Base-by-base conservation (phyloP, 1,139 yeast species). In the Scheffersomyces lignicola region DNA sequence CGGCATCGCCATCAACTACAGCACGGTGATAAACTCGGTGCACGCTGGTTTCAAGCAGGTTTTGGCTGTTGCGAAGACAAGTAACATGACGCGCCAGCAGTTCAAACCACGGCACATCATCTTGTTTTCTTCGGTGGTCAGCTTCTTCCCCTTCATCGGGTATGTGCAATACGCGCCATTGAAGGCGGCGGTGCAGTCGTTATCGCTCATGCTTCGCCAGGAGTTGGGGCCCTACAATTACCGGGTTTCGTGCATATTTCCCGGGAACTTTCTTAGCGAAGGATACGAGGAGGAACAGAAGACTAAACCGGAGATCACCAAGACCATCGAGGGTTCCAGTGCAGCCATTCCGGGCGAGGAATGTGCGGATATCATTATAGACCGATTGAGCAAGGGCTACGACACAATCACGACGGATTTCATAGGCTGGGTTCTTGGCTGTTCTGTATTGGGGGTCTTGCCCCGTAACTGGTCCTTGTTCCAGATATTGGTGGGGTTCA, bases 201-300 rank as follows among this genome's bases (percentile, higher is more conserved):
- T 94, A 23, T 82, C 90, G 0, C 83, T 83, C 33, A 69, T 84
- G 5, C 61, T 92, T 36, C 77, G 96, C 40, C 97, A 90, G 48
- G 99, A 94, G 55, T 70, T 87, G 39, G 56, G 71, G 1, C 82
- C 83, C 2, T 83, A 78, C 49, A 76, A 82, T 42, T 79, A 81
- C 45, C 62, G 81, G 33, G 76, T 84, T 0, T 65, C 78, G 3
- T 64, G 73, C 48, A 79, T 88, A 0, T 82, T 81, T 50, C 96
- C 97, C 0, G 98, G 98, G 0, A 89, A 88, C 54, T 89, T 92
- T 60, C 75, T 69, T 33, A 83, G 95, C 45, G 97, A 90, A 58
- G 99, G 98, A 0, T 94, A 60, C 51, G 77, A 65, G 5, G 79
- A 80, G 40, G 99, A 94, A 58, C 85, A 90, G 52, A 62, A 64